These are phyloP conservation scores for Moesziomyces globuligerus DNA, from an alignment of 1,284 basidiomycete genomes.

Conservation along the genomic window DNA sequence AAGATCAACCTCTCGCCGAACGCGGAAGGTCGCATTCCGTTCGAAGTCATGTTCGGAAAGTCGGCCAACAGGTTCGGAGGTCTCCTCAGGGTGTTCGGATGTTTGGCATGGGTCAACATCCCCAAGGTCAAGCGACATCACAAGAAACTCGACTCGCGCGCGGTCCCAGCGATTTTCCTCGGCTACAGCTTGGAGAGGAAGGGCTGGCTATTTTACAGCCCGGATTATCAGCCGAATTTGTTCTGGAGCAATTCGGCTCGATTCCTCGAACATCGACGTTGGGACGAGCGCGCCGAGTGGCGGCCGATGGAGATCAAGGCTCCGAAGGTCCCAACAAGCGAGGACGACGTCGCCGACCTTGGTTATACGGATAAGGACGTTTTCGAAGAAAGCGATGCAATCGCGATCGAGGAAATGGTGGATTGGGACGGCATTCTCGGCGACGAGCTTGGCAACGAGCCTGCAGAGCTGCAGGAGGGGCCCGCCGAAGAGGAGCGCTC, in stretches of 20 bases:
- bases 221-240: background rate
- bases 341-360: background rate
- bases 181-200: background rate
- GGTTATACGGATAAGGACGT: background rate
- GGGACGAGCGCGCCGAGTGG: background rate
- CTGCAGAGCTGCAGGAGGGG: no score
- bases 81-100: background rate
- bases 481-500: no score
- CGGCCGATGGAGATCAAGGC: background rate
- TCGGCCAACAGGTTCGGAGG: background rate
- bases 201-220: conserved; percentile 1
- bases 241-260: conserved; percentile 1
- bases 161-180: background rate
- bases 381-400: background rate
- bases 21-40: no score
- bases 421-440: no score
- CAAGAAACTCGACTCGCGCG: background rate
- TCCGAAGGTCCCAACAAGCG: background rate
- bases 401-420: background rate
- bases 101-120: conserved; percentile 1
- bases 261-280: conserved; percentile 1
- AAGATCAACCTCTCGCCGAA: no score
- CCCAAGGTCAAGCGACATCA: background rate
- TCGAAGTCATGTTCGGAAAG: no score
- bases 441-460: no score